Base-by-base conservation (phyloP, 2,329 filamentous ascomycete genomes). In the Colletotrichum magnum region DNA sequence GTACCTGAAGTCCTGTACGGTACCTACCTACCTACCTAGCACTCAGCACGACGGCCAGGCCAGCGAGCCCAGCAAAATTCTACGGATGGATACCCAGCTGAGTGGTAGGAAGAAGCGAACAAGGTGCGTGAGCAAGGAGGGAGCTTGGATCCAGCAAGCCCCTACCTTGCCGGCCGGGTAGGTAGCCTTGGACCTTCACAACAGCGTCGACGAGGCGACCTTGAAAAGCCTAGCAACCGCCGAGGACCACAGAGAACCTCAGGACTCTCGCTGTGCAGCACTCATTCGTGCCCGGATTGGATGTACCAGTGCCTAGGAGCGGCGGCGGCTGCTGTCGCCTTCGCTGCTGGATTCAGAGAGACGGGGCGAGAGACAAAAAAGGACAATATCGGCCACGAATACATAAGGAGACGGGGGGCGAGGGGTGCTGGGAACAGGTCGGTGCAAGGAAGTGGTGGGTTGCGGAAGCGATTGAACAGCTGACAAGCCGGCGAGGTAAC, bases 81-180 rank as follows among this genome's bases (percentile, higher is more conserved):
- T 52, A 41, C 32, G 47, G 41, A 65, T 65, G 54, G 45, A 52
- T 59, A 65, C 54, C 62, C 36, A 65, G 53, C 45, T 47, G 41
- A 64, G 24, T 52, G 56, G 32, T 59, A 59, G 15, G 51, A 9
- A 18, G 28, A 32, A 57, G 43, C 18, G 32, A 39, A 43, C 57
- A 60, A 61, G 62, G 62, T 61, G 57, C 56, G 18, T 24, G 67
- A 69, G 51, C 67, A 69, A 67, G 67, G 67, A 66, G 50, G 43
- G 56, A 69, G 67, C 67, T 69, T 69, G 67, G 57, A 57, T 67
- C 51, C 58, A 64, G 62, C 56, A 60, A 67, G 62, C 52, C 56
- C 65, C 54, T 53, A 47, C 53, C 65, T 59, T 53, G 52, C 53
- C 51, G 51, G n/a, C 21, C 18, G 26, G 51, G 21, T 39, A 36